Evolutionary conservation across 805 yeast genomes (phyloP), one percentile per base, ranked within the genome.

Genomic region (Spencermartinsiella europaea): DNA sequence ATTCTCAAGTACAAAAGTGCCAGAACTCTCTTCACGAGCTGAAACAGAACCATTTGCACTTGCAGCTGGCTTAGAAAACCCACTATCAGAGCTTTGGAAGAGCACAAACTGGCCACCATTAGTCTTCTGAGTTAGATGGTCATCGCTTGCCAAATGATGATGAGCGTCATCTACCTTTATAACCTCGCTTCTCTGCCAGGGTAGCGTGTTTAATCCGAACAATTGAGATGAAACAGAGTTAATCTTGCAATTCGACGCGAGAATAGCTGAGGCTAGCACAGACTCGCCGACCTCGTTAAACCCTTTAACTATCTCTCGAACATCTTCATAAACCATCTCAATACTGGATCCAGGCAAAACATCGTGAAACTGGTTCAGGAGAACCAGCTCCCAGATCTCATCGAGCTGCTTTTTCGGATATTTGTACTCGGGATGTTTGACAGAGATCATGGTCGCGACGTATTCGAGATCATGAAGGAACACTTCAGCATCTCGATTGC

Each of bases 261-360:
- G 48, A 25, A 71, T 67, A 20, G 62, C 52, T 2, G 50, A 39
- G n/a, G 46, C 95, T 41, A 78, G 58, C 1, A 85, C 81, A 1
- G 72, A 68, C 1, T 66, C 56, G 21, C 80, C 74, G 58, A 91
- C 70, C 3, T 66, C 55, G 28, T 75, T 72, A 34, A 83, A 81
- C 15, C 69, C 67, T 15, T 70, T 66, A 56, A 90, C 74, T 77
- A 86, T 81, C 34, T 90, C 88, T 61, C 81, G 79, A 8, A 89
- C 96, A 58, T 85, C 93, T 57, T 88, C 88, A 62, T 93, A 91
- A 8, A 93, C 97, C 80, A 87, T 79, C 53, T 88, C 96, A 58
- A 91, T 91, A 66, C 96, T 87, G 2, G 95, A 83, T 2, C 99
- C 99, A 2, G 99, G 99, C 44, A 93, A 72, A 16, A 91, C 97